Evolutionary conservation across 257 asterid species (phyloP).

Genomic region (Fraxinus anomala): DNA sequence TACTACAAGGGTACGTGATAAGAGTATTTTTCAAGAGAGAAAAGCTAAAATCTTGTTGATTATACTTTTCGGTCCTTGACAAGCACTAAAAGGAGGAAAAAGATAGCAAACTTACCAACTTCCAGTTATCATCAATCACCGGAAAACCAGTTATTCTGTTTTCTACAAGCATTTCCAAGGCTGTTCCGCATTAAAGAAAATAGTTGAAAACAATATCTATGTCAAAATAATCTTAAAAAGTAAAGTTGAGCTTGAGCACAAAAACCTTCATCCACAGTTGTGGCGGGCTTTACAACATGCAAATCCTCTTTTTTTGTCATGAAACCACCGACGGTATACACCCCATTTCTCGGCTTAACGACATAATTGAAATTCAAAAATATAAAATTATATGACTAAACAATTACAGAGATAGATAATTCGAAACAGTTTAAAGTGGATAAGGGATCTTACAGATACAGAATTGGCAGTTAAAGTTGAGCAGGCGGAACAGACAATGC

Average conservation of each 20-base stretch:
- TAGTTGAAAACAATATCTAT: background rate
- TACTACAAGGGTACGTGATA: no score
- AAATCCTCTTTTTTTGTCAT: conserved; percentile 76
- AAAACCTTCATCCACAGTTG: conserved; percentile 77
- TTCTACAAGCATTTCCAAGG: conserved; percentile 77
- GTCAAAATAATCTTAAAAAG: background rate
- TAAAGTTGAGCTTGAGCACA: background rate
- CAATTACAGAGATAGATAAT: background rate
- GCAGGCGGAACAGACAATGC: conserved; percentile 36
- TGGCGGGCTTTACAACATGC: conserved; percentile 72
- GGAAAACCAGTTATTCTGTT: conserved; percentile 88
- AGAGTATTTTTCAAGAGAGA: no score
- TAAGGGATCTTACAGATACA: conserved; percentile 36
- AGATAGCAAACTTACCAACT: conserved; percentile 49
- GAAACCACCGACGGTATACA: conserved; percentile 73
- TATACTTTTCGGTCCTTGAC: no score
- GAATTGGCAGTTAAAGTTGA: conserved; percentile 39
- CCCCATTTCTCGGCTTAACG: conserved; percentile 58
- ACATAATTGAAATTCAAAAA: conserved; percentile 17
- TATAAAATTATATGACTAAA: background rate
- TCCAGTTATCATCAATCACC: conserved; percentile 83
- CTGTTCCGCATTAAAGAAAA: conserved; percentile 36
- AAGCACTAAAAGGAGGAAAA: background rate
- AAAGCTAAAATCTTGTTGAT: no score
- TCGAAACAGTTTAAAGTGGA: conserved; percentile 1